These are phyloP conservation scores for Trematosphaeria pertusa DNA, from an alignment of 2,329 filamentous ascomycete species.

Conservation along the genomic window DNA sequence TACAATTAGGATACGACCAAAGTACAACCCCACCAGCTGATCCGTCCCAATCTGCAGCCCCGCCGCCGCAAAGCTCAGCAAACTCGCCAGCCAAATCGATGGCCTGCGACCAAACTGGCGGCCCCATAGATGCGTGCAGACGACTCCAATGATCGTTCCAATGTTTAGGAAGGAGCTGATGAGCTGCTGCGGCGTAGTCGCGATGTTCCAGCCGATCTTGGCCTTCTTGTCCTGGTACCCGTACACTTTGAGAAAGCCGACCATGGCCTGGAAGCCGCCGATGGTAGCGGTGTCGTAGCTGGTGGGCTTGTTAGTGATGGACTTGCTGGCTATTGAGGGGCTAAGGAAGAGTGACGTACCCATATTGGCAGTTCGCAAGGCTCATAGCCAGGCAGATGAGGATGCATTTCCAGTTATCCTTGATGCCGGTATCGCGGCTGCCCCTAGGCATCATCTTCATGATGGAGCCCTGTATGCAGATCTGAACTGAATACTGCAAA, in stretches of 20 bases:
- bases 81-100: slow-evolving; percentile 55
- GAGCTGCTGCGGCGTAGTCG: slow-evolving; percentile 48
- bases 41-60: slow-evolving; percentile 18
- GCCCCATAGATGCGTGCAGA: slow-evolving; percentile 55
- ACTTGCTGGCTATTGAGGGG: too few relatives aligned
- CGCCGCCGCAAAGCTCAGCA: slow-evolving; percentile 49
- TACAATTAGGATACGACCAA: slow-evolving; percentile 48
- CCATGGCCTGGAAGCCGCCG: slow-evolving; percentile 17
- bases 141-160: slow-evolving; percentile 57
- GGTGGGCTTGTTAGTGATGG: too few relatives aligned
- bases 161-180: slow-evolving; percentile 59
- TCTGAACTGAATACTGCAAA: too few relatives aligned
- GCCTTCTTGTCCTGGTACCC: slow-evolving; percentile 14
- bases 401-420: slow-evolving; percentile 13
- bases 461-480: too few relatives aligned
- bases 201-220: slow-evolving; percentile 14
- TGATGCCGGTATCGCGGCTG: slow-evolving; percentile 6
- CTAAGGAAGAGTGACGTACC: too few relatives aligned
- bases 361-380: slow-evolving; percentile 14
- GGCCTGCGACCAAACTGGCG: slow-evolving; percentile 55
- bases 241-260: slow-evolving; percentile 17
- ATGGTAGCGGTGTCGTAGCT: slow-evolving; percentile 17
- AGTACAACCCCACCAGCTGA: slow-evolving; percentile 36
- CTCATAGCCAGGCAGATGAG: slow-evolving; percentile 13
- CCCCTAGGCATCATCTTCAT: too few relatives aligned